A percentile compares a stretch with the other conserved stretches of the same genome.
These are phyloP conservation scores for Aspergillus udagawae DNA, from an alignment of 2,329 filamentous ascomycete species.

Conservation along the genomic window DNA sequence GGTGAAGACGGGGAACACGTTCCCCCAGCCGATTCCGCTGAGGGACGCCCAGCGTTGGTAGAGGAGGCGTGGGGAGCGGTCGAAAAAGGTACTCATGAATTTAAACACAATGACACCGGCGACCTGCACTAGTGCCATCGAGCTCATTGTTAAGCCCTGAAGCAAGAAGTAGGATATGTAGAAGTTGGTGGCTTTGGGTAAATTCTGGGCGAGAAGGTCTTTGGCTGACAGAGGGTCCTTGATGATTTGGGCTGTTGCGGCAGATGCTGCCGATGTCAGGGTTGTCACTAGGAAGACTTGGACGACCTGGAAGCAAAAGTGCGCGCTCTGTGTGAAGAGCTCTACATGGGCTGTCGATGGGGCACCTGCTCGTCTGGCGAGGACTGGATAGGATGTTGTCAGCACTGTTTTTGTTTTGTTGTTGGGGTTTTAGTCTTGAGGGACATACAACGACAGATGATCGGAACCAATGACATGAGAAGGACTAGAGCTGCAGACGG, in stretches of 20 bases:
- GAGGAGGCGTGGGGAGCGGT: conserved; percentile 67
- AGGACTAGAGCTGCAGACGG: conserved; percentile 75
- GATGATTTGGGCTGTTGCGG: conserved; percentile 62
- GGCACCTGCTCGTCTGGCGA: conserved; percentile 74
- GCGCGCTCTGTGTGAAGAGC: conserved; percentile 83
- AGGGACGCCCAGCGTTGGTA: conserved; percentile 72
- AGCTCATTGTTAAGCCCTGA: conserved; percentile 75
- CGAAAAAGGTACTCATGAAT: conserved; percentile 67
- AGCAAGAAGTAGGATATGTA: conserved; percentile 95
- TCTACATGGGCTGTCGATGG: conserved; percentile 78
- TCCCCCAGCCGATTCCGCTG: conserved; percentile 77
- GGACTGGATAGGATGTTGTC: conserved; percentile 46
- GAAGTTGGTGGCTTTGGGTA: conserved; percentile 88
- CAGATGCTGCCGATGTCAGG: conserved; percentile 73
- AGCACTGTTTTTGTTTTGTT: not conserved
- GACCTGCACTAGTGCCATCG: conserved; percentile 68
- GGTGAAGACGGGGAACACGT: conserved; percentile 70
- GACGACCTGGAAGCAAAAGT: conserved; percentile 69
- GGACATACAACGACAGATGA: conserved; percentile 68
- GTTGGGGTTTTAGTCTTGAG: not conserved
- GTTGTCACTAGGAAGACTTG: conserved; percentile 90
- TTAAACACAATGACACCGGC: conserved; percentile 68
- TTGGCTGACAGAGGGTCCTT: conserved; percentile 62
- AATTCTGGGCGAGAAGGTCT: conserved; percentile 63
- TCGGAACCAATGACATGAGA: conserved; percentile 80